Evolutionary conservation across 345 rosid genomes (phyloP), one percentile per base, ranked within the genome.

Genomic region (Odontarrhena argentea): DNA sequence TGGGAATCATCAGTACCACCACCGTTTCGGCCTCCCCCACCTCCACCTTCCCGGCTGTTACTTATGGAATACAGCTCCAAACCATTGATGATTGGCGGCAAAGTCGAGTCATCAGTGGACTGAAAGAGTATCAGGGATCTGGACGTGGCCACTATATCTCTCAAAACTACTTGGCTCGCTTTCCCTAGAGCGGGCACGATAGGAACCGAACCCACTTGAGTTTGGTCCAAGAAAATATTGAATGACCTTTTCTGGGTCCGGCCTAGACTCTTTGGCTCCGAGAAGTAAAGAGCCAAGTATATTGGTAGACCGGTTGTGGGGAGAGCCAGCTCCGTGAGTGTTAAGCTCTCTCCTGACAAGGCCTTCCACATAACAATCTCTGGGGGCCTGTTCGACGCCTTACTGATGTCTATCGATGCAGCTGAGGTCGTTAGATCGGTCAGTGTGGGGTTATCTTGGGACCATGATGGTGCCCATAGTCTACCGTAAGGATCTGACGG

Each of bases 361-460:
- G 73, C 67, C 50, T 60, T 69, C n/a, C 55, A 60, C 74, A 69
- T 60, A 60, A 69, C 67, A 41, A 69, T 63, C 54, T 60, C 54
- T 6, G 74, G 74, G 11, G 74, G 74, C 37, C 60, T 69, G 67
- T 60, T 69, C 1, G 60, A 41, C 2, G 15, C 67, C 9, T 46
- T 28, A 26, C 60, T 50, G 5, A 52, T 60, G 53, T 69, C 67
- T 60, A 69, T 51, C 4, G 74, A 51, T 26, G 67, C 52, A 3
- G 67, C 67, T 34, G 67, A 11, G 54, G 74, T 69, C n/a, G 54
- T 8, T 12, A 69, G 60, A 51, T 69, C 66, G 8, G 59, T 34
- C 42, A 69, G 36, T 60, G 60, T 8, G 14, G 6, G 15, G 15
- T 8, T 35, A 4, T 11, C 28, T 8, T 37, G 26, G 60, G 60